Evolutionary conservation across 2,329 filamentous ascomycete species (phyloP).

Genomic region (Botryotinia globosa): DNA sequence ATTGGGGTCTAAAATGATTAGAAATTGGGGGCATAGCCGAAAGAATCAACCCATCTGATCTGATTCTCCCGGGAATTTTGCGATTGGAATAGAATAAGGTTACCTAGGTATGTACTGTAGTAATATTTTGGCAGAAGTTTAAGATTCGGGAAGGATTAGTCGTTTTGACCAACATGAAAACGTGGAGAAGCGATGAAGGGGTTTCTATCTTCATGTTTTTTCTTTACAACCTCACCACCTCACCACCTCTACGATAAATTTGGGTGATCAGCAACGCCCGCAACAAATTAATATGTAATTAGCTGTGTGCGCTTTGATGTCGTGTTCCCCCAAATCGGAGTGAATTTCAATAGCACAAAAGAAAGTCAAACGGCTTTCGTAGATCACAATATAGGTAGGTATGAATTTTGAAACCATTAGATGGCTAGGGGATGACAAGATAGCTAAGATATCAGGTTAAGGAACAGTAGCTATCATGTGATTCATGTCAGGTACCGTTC

Average conservation of each 20-base stretch:
- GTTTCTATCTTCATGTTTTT: not conserved
- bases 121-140: no score
- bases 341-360: not conserved
- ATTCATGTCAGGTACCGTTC: constrained; percentile 17
- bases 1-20: not conserved
- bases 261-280: not conserved
- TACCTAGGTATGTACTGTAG: no score
- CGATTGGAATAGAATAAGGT: not conserved
- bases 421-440: not conserved
- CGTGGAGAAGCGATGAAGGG: constrained; percentile 1
- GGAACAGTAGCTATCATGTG: not conserved
- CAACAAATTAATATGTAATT: constrained; percentile 2
- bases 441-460: not conserved
- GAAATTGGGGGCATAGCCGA: constrained; percentile 1
- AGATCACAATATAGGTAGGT: constrained; percentile 19
- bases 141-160: not conserved
- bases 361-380: constrained; percentile 13
- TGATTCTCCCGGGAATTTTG: constrained; percentile 8
- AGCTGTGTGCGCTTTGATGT: constrained; percentile 6
- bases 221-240: no score
- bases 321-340: constrained; percentile 7
- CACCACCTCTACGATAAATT: not conserved
- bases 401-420: not conserved
- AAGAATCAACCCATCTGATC: not conserved
- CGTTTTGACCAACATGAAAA: not conserved